Evolutionary conservation across 345 rosid species (phyloP).

Genomic region (Erucastrum elatum): DNA sequence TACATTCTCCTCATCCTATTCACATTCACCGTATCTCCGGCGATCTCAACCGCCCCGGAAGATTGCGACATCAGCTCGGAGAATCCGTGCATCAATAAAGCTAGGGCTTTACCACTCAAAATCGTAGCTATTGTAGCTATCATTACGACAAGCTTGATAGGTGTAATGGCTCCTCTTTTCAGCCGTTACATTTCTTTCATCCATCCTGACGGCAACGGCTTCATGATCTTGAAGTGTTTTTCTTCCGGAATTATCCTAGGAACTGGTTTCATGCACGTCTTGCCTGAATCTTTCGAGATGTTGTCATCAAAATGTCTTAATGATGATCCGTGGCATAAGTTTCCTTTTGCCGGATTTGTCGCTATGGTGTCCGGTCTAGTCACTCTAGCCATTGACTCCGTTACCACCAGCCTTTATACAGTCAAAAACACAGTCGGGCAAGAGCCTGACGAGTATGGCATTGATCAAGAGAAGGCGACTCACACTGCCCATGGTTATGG

Average conservation of each 20-base stretch:
- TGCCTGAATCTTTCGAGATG: conserved; percentile 82
- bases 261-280: conserved; percentile 88
- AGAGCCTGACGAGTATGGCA: conserved; percentile 26
- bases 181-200: conserved; percentile 58
- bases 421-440: conserved; percentile 27
- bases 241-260: conserved; percentile 80
- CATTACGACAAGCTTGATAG: conserved; percentile 58
- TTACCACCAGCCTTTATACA: conserved; percentile 57
- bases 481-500: conserved; percentile 1
- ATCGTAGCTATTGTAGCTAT: conserved; percentile 59
- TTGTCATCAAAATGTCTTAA: conserved; percentile 58
- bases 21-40: conserved; percentile 31
- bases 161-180: conserved; percentile 57
- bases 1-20: conserved; percentile 26
- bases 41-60: conserved; percentile 16
- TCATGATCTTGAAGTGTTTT: conserved; percentile 61
- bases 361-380: conserved; percentile 75
- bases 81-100: conserved; percentile 47
- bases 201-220: conserved; percentile 49
- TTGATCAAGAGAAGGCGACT: conserved; percentile 6
- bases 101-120: conserved; percentile 55
- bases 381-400: conserved; percentile 71
- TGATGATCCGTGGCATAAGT: conserved; percentile 76
- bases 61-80: conserved; percentile 28
- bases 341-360: conserved; percentile 72